phyloP scores from a whole-genome alignment of 495 filamentous ascomycete genomes.

The Bathelium albidoporum region DNA sequence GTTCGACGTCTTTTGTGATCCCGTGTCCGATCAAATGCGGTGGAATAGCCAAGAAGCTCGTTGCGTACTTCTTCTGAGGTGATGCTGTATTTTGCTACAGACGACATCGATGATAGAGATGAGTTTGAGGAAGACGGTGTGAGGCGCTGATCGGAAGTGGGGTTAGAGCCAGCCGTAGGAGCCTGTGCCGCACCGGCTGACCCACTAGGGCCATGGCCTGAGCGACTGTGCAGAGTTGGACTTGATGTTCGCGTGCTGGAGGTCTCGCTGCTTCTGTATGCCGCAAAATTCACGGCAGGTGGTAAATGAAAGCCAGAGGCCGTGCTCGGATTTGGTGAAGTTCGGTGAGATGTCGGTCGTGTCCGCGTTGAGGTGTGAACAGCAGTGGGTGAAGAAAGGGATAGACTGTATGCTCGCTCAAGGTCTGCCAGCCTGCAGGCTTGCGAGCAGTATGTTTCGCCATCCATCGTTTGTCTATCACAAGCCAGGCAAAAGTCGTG shows the following conservation, averaged over 20 bases:
- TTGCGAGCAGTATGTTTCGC: slow-evolving; percentile 77
- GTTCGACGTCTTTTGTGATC: slow-evolving; percentile 51
- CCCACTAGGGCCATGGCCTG: neutral
- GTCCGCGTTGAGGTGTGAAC: slow-evolving; percentile 13
- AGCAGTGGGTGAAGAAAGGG: slow-evolving; percentile 2
- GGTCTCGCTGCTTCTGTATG: slow-evolving; percentile 28
- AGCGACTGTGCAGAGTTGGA: slow-evolving; percentile 1
- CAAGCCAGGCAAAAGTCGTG: slow-evolving; percentile 91
- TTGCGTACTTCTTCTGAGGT: slow-evolving; percentile 67
- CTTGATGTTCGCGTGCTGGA: slow-evolving; percentile 15
- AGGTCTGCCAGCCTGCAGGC: slow-evolving; percentile 81
- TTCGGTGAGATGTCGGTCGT: slow-evolving; percentile 14
- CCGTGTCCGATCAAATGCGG: slow-evolving; percentile 75
- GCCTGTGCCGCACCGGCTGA: neutral
- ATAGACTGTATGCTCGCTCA: slow-evolving; percentile 45
- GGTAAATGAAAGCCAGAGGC: slow-evolving; percentile 51
- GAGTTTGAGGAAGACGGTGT: slow-evolving; percentile 78
- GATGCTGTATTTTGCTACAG: slow-evolving; percentile 17
- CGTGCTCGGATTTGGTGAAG: slow-evolving; percentile 9
- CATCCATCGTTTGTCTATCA: slow-evolving; percentile 71
- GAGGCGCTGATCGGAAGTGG: slow-evolving; percentile 31
- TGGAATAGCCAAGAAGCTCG: slow-evolving; percentile 76
- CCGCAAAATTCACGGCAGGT: slow-evolving; percentile 57
- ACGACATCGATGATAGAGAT: slow-evolving; percentile 73
- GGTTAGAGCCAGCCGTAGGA: neutral